Evolutionary conservation across 352 stramenopile species (phyloP), one percentile per base, ranked within the genome.

Genomic region (Globisporangium iwayamae): DNA sequence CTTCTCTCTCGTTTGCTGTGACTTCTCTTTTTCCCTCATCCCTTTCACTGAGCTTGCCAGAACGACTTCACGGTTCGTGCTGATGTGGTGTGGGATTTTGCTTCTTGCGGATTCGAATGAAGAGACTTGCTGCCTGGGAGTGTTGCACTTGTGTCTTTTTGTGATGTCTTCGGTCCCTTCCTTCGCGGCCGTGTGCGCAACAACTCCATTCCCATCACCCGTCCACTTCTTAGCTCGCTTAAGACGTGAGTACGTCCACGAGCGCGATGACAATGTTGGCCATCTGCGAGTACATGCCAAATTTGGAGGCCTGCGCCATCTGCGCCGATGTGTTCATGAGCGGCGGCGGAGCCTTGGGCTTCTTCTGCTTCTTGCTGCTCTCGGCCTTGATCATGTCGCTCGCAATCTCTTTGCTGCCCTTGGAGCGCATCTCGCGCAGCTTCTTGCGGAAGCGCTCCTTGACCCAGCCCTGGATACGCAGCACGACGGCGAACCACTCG

Each of bases 251-350:
- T 32, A 92, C 76, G 64, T 92, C 83, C 28, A 81, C 73, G 36
- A 92, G 68, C 18, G 81, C 83, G 66, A 92, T 86, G 43, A 83
- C 60, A n/a, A 92, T 88, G 68, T 92, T 90, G 67, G 83, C 76
- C 71, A 88, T 81, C 57, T 92, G 83, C 58, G 81, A 84, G 66
- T 90, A 89, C 78, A 90, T 87, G 65, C 83, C 83, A n/a, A 90
- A 72, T 62, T 77, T 87, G 48, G 81, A 89, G n/a, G 83, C 83
- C 60, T 80, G 78, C 8, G 79, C 81, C 79, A 92, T 85, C 56
- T 89, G 83, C 46, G 75, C 73, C 60, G 81, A 87, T 25, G 83
- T 90, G 68, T 92, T 87, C 63, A 88, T 75, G 47, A 92, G 73
- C 25, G 73, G 72, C 50, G 61, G 71, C 36, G 56, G n/a, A 7